A percentile compares a stretch with the other conserved stretches of the same genome.
phyloP scores from a whole-genome alignment of 78 protist genomes.

The Pelomyxa schiedti region DNA sequence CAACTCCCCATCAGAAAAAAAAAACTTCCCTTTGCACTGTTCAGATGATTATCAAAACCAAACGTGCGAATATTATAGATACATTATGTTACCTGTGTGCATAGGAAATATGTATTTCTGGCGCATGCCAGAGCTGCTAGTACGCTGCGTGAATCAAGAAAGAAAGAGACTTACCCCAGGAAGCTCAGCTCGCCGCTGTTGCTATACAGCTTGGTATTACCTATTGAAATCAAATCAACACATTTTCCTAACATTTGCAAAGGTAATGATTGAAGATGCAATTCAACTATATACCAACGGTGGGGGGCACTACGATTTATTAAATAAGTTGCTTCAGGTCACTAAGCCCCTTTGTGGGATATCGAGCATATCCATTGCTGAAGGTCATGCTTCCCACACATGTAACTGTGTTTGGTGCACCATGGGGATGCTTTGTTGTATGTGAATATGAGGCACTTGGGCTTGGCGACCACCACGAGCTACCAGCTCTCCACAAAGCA shows the following conservation, averaged over 20 bases:
- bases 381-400: neutral
- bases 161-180: conserved; percentile 22
- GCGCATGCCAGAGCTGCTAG: conserved; percentile 29
- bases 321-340: too few relatives aligned
- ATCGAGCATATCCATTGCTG: conserved; percentile 40
- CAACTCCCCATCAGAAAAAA: conserved; percentile 48
- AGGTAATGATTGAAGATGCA: too few relatives aligned
- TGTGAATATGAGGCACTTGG: too few relatives aligned
- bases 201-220: conserved; percentile 53
- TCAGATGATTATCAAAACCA: neutral
- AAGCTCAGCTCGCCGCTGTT: conserved; percentile 49
- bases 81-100: conserved; percentile 20
- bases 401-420: too few relatives aligned
- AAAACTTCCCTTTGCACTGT: conserved; percentile 69
- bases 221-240: too few relatives aligned
- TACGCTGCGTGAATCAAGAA: conserved; percentile 26
- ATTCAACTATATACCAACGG: too few relatives aligned
- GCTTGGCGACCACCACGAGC: too few relatives aligned
- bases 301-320: too few relatives aligned
- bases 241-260: too few relatives aligned
- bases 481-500: too few relatives aligned
- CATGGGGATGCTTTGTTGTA: too few relatives aligned
- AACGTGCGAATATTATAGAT: neutral
- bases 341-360: too few relatives aligned
- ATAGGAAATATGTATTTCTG: conserved; percentile 61